Evolutionary conservation across 2,329 filamentous ascomycete genomes (phyloP), one percentile per base, ranked within the genome.

Genomic region (Ceratocystis cubensis): DNA sequence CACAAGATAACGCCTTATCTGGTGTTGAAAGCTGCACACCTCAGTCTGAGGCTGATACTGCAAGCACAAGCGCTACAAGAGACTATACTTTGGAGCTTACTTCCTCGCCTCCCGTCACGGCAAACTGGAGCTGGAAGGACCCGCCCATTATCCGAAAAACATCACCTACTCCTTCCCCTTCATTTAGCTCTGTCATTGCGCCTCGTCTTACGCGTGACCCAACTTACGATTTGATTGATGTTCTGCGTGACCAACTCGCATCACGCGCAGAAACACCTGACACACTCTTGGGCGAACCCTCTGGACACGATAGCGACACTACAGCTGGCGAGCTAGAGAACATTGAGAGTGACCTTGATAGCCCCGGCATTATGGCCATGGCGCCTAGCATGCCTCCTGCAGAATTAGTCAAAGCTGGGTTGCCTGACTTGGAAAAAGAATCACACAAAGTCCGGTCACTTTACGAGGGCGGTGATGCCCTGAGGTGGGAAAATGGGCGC

Each of bases 371-470:
- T 5, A 65, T 25, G n/a, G n/a, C 46, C 20, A 65, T 28, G 33
- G 25, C 63, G 28, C 50, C 48, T n/a, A 65, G 28, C 66, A 71
- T 74, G 41, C 70, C 75, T 65, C 80, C 81, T 69, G 79, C 78
- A 73, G 81, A 82, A 71, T 78, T 78, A 70, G 74, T 84, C 72
- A 76, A 83, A 73, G 77, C 81, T 71, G 76, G 77, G 20, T 25
- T 68, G 46, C 66, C 66, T 73, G 81, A 84, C 71, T 75, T 80
- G 72, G 82, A 84, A 78, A 81, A 80, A 76, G 82, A 85, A 77
- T 85, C 82, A 77, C 81, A 82, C 81, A 84, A 84, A 80, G 82
- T 85, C 80, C 84, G 82, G 79, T 84, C 82, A 76, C 82, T 85
- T 76, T 85, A 85, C 79, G 79, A 81, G 77, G 78, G 78, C 72